Percentiles rank a stretch among this genome's conserved stretches.
phyloP scores from a whole-genome alignment of 768 basidiomycete genomes.

The Hypholoma sublateritium region DNA sequence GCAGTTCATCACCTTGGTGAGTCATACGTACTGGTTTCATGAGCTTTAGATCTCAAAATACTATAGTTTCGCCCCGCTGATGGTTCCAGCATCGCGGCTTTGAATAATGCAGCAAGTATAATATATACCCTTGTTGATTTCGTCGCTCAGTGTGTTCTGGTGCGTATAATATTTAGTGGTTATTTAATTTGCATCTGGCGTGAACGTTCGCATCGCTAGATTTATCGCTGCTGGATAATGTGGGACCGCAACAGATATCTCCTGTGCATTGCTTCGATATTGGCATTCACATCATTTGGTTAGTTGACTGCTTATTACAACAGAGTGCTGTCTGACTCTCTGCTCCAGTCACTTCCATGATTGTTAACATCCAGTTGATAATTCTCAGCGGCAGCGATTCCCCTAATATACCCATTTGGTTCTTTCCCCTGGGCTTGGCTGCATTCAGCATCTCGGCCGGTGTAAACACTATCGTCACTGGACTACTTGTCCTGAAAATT shows the following conservation, averaged over 20 bases:
- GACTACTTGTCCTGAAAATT: constrained; percentile 5
- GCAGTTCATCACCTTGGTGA: constrained; percentile 9
- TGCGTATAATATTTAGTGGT: neutral
- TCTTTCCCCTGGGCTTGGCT: constrained; percentile 1
- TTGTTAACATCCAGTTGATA: neutral
- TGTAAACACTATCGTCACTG: constrained; percentile 6
- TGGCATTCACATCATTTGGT: constrained; percentile 8
- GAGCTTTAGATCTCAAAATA: neutral
- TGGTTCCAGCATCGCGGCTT: neutral
- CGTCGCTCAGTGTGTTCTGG: constrained; percentile 6
- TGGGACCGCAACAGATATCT: neutral
- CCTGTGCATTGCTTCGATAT: neutral
- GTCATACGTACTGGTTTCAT: neutral
- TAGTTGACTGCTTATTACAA: neutral
- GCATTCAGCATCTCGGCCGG: constrained; percentile 5
- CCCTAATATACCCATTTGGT: neutral
- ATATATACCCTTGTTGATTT: constrained; percentile 8
- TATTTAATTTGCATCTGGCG: neutral
- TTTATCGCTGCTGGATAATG: constrained; percentile 12
- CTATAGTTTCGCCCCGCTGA: neutral
- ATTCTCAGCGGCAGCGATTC: neutral
- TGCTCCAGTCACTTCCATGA: neutral
- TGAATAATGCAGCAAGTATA: constrained; percentile 2
- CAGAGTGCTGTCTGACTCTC: neutral
- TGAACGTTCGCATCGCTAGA: neutral